Conservation (phyloP, 495 filamentous ascomycete species). For the Terfezia claveryi region DNA sequence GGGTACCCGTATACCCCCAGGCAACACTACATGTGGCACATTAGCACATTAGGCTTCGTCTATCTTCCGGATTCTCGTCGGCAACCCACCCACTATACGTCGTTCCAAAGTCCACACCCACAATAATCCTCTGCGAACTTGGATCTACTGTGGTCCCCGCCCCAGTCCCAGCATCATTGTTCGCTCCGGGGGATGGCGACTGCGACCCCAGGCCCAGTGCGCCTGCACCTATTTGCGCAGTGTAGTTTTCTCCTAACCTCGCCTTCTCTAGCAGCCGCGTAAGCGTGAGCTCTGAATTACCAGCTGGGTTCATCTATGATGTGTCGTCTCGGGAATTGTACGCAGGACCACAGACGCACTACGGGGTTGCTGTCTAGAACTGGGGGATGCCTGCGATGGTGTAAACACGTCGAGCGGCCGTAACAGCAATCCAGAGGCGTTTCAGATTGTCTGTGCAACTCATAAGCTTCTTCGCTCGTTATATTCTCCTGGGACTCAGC, state of each 20-base stretch:
- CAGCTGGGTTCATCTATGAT: background rate
- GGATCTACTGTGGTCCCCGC: background rate
- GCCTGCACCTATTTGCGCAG: background rate
- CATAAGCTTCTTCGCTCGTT: no score
- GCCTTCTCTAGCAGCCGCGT: background rate
- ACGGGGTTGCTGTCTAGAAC: no score
- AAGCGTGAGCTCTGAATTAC: background rate
- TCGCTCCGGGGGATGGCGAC: background rate
- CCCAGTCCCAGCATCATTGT: background rate
- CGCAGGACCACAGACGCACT: no score
- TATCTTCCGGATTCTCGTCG: no score
- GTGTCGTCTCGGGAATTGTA: no score
- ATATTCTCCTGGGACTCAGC: no score
- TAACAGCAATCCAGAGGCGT: no score
- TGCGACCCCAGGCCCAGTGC: background rate
- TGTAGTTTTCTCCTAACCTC: background rate
- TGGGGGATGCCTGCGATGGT: no score
- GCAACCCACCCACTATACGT: conserved; percentile 41
- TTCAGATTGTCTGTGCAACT: no score
- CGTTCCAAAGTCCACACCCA: conserved; percentile 49
- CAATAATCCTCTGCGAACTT: conserved; percentile 28
- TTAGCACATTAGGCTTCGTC: background rate
- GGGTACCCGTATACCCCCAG: conserved; percentile 16
- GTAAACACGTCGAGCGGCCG: no score
- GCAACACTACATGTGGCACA: conserved; percentile 5